phyloP scores from a whole-genome alignment of 78 protist species.

The Guillardia theta region DNA sequence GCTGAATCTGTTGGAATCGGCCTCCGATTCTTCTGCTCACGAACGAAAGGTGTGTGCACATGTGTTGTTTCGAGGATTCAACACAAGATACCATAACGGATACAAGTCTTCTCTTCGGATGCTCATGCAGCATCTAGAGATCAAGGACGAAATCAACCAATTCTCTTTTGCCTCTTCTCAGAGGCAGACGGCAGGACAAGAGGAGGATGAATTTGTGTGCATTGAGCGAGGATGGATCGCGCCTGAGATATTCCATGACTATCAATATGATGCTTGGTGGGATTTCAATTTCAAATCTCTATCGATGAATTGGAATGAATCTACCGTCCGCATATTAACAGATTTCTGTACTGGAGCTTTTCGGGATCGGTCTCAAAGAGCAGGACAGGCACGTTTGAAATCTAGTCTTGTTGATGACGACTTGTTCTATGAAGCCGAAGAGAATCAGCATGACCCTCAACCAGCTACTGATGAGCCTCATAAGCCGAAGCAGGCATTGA shows the following conservation, averaged over 20 bases:
- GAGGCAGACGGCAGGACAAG: background rate
- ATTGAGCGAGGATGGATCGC: background rate
- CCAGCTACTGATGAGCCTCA: too few relatives aligned
- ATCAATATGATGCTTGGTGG: background rate
- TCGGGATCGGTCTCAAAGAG: too few relatives aligned
- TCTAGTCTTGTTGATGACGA: too few relatives aligned
- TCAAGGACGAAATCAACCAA: background rate
- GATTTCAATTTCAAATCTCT: background rate
- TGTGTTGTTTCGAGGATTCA: background rate
- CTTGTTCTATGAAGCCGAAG: too few relatives aligned
- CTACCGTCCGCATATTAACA: too few relatives aligned
- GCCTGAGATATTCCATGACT: background rate
- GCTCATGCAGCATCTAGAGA: background rate
- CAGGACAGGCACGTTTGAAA: too few relatives aligned
- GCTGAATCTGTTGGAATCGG: too few relatives aligned
- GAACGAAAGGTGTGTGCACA: background rate
- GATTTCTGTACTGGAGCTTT: too few relatives aligned
- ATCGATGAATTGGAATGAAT: background rate
- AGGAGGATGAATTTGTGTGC: background rate
- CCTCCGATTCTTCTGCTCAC: too few relatives aligned
- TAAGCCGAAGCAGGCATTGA: too few relatives aligned
- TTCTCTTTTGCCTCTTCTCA: background rate
- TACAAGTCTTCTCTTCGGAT: background rate
- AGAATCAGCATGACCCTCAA: too few relatives aligned
- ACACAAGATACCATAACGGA: background rate